Evolutionary conservation across 805 yeast genomes (phyloP).

Genomic region (Saccharomycopsis amapae): DNA sequence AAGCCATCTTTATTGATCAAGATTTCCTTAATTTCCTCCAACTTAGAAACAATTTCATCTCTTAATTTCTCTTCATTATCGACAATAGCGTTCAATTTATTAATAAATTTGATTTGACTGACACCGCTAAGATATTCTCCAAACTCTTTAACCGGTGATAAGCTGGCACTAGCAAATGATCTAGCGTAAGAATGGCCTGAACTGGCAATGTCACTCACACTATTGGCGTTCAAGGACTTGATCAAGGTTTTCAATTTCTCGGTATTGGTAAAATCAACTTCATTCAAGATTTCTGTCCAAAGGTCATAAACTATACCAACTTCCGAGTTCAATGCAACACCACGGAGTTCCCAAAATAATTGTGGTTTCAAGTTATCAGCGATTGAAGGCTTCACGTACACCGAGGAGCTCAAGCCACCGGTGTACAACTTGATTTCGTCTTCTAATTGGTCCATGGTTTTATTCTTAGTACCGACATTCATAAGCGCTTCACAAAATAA

Average conservation of each 20-base stretch:
- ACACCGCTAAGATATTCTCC: conserved; percentile 67
- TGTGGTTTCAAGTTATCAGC: conserved; percentile 39
- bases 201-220: conserved; percentile 73
- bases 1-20: conserved; percentile 38
- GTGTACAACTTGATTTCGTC: conserved; percentile 75
- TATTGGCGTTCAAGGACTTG: conserved; percentile 67
- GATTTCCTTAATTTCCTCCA: conserved; percentile 43
- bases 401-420: conserved; percentile 72
- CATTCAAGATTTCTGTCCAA: conserved; percentile 59
- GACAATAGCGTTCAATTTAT: conserved; percentile 43
- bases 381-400: conserved; percentile 51
- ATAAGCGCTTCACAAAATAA: conserved; percentile 74
- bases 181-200: conserved; percentile 83
- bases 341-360: conserved; percentile 51
- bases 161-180: conserved; percentile 53
- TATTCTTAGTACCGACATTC: conserved; percentile 71
- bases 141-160: conserved; percentile 54
- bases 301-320: conserved; percentile 52
- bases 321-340: conserved; percentile 65
- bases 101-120: conserved; percentile 64
- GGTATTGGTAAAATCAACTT: conserved; percentile 56
- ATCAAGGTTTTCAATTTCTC: conserved; percentile 69
- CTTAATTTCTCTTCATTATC: conserved; percentile 46
- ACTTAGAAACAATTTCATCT: conserved; percentile 55
- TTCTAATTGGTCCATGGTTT: conserved; percentile 74